A percentile compares a stretch with the other conserved stretches of the same genome.
Conservation (phyloP, 768 basidiomycete species). For the Psilocybe tampanensis region DNA sequence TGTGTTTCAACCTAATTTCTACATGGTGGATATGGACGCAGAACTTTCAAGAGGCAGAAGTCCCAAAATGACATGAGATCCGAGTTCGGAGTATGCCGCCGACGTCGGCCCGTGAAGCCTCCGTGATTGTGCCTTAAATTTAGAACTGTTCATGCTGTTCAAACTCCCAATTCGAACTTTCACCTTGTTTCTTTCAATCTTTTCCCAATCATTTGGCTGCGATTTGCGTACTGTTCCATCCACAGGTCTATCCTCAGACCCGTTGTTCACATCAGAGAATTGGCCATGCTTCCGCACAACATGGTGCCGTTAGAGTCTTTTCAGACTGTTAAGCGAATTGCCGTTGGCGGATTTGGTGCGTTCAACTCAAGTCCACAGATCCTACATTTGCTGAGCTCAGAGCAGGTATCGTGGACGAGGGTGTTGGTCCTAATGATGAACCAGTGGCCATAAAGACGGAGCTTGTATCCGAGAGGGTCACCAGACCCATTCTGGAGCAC, state of each 20-base stretch:
- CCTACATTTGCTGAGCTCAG: background rate
- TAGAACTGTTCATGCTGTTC: background rate
- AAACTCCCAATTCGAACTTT: background rate
- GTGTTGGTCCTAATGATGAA: background rate
- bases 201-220: background rate
- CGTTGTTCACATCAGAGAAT: background rate
- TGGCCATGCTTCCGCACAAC: background rate
- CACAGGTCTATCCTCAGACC: background rate
- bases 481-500: conserved; percentile 9
- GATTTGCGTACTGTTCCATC: background rate
- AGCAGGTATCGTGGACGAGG: conserved; percentile 9
- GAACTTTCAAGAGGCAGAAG: no score
- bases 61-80: no score
- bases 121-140: background rate
- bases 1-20: no score
- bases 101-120: background rate
- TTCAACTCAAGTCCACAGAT: background rate
- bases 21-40: no score
- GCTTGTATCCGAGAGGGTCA: conserved; percentile 5
- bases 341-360: conserved; percentile 9
- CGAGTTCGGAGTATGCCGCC: no score
- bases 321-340: conserved; percentile 4
- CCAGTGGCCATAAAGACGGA: conserved; percentile 8
- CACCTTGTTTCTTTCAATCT: background rate
- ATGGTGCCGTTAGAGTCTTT: background rate